These are phyloP conservation scores for Tricholoma sp. DNA, from an alignment of 768 basidiomycete genomes.

Conservation along the genomic window DNA sequence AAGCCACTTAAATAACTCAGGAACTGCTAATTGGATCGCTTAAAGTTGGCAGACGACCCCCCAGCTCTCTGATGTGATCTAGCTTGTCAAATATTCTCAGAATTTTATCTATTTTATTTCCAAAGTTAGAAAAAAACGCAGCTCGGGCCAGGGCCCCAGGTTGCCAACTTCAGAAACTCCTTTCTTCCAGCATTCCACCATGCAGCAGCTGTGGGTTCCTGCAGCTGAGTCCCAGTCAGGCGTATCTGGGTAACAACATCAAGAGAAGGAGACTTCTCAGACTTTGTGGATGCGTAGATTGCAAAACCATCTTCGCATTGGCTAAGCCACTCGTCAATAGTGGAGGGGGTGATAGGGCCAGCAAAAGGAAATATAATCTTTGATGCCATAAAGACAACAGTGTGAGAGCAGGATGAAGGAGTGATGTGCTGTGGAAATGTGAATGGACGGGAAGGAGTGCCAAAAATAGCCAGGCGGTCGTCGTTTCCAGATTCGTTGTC, in stretches of 20 bases:
- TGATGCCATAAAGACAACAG: neutral
- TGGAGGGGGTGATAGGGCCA: neutral
- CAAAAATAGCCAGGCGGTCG: neutral
- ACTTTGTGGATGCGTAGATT: neutral
- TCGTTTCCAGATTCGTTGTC: neutral
- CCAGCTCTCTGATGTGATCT: too few relatives aligned
- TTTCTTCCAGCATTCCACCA: neutral
- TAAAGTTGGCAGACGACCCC: too few relatives aligned
- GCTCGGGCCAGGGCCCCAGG: too few relatives aligned
- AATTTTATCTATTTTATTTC: too few relatives aligned
- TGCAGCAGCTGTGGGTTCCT: neutral
- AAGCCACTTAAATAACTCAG: too few relatives aligned
- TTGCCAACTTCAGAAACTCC: neutral
- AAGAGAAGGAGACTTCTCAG: neutral
- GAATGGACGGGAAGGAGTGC: neutral
- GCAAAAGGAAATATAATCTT: neutral
- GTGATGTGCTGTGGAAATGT: neutral
- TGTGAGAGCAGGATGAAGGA: neutral
- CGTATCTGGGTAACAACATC: neutral
- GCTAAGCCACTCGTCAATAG: neutral
- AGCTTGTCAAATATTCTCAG: too few relatives aligned
- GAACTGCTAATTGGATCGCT: too few relatives aligned
- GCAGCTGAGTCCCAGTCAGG: neutral
- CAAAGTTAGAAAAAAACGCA: too few relatives aligned
- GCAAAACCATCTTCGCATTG: neutral